phyloP scores from a whole-genome alignment of 2,329 filamentous ascomycete species.

The Triangularia verruculosa region DNA sequence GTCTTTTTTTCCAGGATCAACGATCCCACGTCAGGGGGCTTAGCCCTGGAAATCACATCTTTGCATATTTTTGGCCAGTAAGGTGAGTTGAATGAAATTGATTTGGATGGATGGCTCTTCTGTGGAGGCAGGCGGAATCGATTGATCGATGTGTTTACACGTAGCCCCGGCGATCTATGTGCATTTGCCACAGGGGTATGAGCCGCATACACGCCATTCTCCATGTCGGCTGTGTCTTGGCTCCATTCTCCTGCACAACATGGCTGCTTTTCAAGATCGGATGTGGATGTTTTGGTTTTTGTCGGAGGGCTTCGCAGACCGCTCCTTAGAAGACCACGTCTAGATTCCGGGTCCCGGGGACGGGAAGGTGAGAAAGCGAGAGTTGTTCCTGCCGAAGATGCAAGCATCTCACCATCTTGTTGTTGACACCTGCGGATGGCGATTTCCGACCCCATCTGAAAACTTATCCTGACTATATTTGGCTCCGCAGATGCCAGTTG shows the following conservation, averaged over 20 bases:
- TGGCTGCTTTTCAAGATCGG: not conserved
- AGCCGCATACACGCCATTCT: not conserved
- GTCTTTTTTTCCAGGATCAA: no score
- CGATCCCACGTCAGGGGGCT: not conserved
- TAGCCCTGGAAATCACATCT: not conserved
- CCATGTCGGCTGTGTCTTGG: not conserved
- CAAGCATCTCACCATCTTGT: not conserved
- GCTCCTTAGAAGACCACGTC: not conserved
- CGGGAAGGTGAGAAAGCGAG: not conserved
- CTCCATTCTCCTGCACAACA: not conserved
- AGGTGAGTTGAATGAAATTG: no score
- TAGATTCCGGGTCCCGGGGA: not conserved
- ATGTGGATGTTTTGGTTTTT: not conserved
- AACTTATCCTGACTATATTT: not conserved
- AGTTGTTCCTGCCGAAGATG: not conserved
- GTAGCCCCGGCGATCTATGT: not conserved
- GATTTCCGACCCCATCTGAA: not conserved
- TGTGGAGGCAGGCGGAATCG: not conserved
- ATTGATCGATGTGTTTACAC: not conserved
- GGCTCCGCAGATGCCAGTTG: not conserved
- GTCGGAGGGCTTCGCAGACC: not conserved
- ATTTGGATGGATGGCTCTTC: no score
- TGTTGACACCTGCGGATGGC: not conserved
- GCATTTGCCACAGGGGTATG: not conserved
- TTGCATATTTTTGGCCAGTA: not conserved